Percentiles rank a stretch among this genome's conserved stretches.
phyloP scores from a whole-genome alignment of 768 basidiomycete genomes.

The Fomitopsis serialis region DNA sequence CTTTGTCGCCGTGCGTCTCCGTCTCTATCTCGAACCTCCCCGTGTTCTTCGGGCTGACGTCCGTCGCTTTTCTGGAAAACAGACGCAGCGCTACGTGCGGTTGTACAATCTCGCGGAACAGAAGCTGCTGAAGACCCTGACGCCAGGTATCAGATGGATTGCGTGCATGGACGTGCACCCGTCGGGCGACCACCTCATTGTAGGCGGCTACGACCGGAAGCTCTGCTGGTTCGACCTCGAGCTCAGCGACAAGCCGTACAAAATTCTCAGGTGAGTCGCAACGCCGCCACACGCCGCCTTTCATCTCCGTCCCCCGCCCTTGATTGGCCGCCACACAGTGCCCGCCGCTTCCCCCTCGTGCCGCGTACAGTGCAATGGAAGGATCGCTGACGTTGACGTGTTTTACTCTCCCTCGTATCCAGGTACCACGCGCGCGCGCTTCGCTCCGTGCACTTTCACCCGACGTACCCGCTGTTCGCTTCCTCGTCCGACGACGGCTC shows the following conservation, averaged over 20 bases:
- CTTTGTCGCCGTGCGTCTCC: constrained; percentile 83
- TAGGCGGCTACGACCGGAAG: constrained; percentile 96
- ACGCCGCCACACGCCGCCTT: not conserved
- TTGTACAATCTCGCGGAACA: constrained; percentile 94
- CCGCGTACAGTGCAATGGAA: not conserved
- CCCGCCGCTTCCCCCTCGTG: not conserved
- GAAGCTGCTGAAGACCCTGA: constrained; percentile 87
- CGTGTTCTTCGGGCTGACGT: not conserved
- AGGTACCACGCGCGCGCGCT: constrained; percentile 95
- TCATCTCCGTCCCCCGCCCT: not conserved
- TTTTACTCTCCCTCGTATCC: not conserved
- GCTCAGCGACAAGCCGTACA: constrained; percentile 94
- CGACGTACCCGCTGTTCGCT: constrained; percentile 91
- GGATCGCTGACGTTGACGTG: not conserved
- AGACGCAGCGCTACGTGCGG: constrained; percentile 97
- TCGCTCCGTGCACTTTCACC: constrained; percentile 90
- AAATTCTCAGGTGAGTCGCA: constrained; percentile 73
- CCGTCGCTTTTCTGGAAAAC: constrained; percentile 1
- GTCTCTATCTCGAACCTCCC: not conserved
- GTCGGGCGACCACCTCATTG: constrained; percentile 91
- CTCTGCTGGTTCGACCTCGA: constrained; percentile 99
- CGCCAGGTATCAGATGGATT: constrained; percentile 96
- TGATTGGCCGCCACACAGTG: not conserved
- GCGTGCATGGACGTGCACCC: constrained; percentile 97
- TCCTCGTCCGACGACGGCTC: constrained; percentile 96